These are phyloP conservation scores for Colletotrichum sp. DNA, from an alignment of 2,329 filamentous ascomycete species.

Conservation along the genomic window DNA sequence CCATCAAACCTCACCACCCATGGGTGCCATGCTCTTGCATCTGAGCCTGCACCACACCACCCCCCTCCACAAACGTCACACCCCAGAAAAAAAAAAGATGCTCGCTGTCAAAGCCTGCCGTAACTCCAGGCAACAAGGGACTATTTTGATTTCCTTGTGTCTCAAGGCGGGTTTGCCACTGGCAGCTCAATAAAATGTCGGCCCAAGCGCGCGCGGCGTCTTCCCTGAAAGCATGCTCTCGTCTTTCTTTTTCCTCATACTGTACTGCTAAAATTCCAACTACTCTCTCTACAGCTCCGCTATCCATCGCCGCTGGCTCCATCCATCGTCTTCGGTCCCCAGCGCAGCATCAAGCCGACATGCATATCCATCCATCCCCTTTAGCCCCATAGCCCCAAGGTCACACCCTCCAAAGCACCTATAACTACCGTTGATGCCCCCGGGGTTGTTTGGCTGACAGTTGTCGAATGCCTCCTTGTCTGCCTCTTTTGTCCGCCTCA, in stretches of 20 bases:
- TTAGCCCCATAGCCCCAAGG: constrained; percentile 14
- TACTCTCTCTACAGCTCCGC: not conserved
- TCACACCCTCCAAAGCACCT: constrained; percentile 9
- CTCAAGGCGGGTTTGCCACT: constrained; percentile 21
- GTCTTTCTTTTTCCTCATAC: constrained; percentile 21
- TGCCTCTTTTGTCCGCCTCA: constrained; percentile 24
- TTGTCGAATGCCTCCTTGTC: constrained; percentile 21
- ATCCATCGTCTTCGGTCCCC: constrained; percentile 13
- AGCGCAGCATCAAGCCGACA: constrained; percentile 18
- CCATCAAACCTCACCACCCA: not conserved
- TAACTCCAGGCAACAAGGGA: constrained; percentile 23
- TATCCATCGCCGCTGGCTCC: not conserved
- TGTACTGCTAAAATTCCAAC: not conserved
- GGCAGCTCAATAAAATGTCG: constrained; percentile 14
- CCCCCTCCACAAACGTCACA: constrained; percentile 15
- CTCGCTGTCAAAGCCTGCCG: constrained; percentile 20
- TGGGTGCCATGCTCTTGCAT: constrained; percentile 12
- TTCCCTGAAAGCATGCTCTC: constrained; percentile 16
- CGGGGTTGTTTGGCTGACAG: constrained; percentile 8
- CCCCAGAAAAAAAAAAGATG: not conserved
- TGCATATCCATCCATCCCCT: constrained; percentile 14
- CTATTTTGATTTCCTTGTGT: constrained; percentile 23
- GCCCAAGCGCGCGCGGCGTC: constrained; percentile 16
- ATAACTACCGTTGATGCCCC: constrained; percentile 20
- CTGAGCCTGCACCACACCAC: not conserved